Evolutionary conservation across 257 asterid genomes (phyloP), one percentile per base, ranked within the genome.

Genomic region (Jasminum sambac): DNA sequence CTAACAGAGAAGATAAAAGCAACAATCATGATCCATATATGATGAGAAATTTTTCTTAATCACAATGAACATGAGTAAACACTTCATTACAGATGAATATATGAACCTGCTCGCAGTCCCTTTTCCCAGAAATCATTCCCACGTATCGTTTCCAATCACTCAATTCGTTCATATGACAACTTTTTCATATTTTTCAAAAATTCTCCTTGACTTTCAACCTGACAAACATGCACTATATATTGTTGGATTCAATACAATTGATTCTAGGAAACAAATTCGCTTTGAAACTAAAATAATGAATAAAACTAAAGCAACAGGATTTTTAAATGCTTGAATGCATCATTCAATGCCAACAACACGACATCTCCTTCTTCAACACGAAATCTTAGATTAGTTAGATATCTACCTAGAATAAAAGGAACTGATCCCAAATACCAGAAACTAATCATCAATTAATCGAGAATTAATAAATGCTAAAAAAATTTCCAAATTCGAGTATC

Each of bases 1-100:
- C 83, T 78, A 66, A 52, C 44, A 10, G 64, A 73, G 24, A 48
- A 69, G 26, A 55, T 43, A 64, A 74, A 39, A 44, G 46, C 13
- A 44, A 37, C 25, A 60, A 60, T 62, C 41, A 61, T 44, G 23
- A 66, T 23, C 37, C 62, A 48, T 6, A 24, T 39, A 17, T 50
- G 59, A 8, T 17, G 3, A 50, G 25, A 17, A 17, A 50, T 17
- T 17, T 24, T 50, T 50, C 25, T 11, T 11, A 50, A 6, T 50
- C 59, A 50, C n/a, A 17, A 50, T 50, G 59, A 50, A 50, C 26
- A n/a, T 21, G 59, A 23, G 19, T 17, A 25, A 50, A 50, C 12
- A 17, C 59, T 17, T 50, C 59, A 9, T 16, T 48, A 48, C 16
- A 48, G 24, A 48, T 48, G 58, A 48, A 48, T n/a, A 6, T 48